A percentile compares a stretch with the other conserved stretches of the same genome.
phyloP scores from a whole-genome alignment of 148 eudicot genomes.

The Cornus florida region DNA sequence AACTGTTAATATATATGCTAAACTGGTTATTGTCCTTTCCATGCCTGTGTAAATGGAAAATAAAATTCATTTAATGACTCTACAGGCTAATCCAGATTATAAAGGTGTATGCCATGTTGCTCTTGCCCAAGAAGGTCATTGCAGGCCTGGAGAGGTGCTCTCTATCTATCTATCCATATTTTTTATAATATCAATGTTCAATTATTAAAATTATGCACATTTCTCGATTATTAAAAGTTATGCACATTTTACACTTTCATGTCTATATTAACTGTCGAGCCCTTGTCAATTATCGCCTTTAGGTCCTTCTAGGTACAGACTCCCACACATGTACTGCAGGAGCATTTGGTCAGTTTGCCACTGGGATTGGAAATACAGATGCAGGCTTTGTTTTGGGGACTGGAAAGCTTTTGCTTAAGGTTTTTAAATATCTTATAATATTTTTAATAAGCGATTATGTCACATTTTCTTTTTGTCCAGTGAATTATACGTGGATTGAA shows the following conservation, averaged over 20 bases:
- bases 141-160: constrained; percentile 96
- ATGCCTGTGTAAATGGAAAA: not conserved
- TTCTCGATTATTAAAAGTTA: not conserved
- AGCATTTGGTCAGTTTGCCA: constrained; percentile 94
- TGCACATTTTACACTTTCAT: not conserved
- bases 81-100: constrained; percentile 93
- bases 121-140: constrained; percentile 99
- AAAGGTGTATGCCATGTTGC: constrained; percentile 99
- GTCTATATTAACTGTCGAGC: not conserved
- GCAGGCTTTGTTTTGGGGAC: constrained; percentile 90
- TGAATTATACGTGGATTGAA: not conserved
- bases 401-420: constrained; percentile 88
- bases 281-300: not conserved
- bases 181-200: not conserved
- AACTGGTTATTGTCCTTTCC: not conserved
- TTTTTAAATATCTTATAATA: constrained; percentile 15
- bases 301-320: constrained; percentile 87
- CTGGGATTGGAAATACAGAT: constrained; percentile 92
- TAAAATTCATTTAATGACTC: not conserved
- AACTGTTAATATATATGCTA: not conserved
- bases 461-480: not conserved
- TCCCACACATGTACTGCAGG: constrained; percentile 96
- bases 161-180: not conserved
- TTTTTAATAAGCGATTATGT: not conserved
- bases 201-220: not conserved